These are phyloP conservation scores for Sorghum bicolor DNA, from an alignment of 176 grass and related monocot genomes.

Conservation along the genomic window DNA sequence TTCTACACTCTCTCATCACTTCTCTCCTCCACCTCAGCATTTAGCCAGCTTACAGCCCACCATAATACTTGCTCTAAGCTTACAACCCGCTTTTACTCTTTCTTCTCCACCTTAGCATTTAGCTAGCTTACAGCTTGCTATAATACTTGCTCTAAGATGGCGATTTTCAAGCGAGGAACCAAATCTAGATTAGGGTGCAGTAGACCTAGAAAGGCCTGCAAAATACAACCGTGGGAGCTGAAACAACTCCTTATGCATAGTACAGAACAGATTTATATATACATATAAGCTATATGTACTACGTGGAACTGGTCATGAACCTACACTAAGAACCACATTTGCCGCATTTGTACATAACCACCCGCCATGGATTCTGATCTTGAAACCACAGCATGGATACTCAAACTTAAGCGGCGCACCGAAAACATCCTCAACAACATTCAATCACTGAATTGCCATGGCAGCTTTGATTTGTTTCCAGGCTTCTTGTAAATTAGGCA, in stretches of 20 bases:
- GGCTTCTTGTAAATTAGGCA: slow-evolving; percentile 20
- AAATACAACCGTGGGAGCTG: slow-evolving; percentile 39
- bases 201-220: neutral
- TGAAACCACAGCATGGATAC: neutral
- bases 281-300: slow-evolving; percentile 6
- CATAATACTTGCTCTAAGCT: too few species aligned
- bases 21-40: too few species aligned
- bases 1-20: too few species aligned
- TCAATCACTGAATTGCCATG: neutral
- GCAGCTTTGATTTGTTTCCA: slow-evolving; percentile 13
- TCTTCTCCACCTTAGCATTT: too few species aligned
- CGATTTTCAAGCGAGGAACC: too few species aligned
- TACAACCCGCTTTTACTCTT: too few species aligned
- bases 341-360: slow-evolving; percentile 29
- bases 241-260: slow-evolving; percentile 45
- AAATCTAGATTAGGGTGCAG: neutral
- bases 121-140: too few species aligned
- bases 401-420: neutral
- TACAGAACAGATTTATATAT: slow-evolving; percentile 19
- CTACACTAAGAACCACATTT: slow-evolving; percentile 31
- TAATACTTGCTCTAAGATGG: too few species aligned
- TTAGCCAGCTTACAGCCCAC: too few species aligned
- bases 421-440: neutral
- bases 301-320: slow-evolving; percentile 17
- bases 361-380: slow-evolving; percentile 24